Base-by-base conservation (phyloP, 1,139 yeast genomes). In the Yamadazyma triangularis region DNA sequence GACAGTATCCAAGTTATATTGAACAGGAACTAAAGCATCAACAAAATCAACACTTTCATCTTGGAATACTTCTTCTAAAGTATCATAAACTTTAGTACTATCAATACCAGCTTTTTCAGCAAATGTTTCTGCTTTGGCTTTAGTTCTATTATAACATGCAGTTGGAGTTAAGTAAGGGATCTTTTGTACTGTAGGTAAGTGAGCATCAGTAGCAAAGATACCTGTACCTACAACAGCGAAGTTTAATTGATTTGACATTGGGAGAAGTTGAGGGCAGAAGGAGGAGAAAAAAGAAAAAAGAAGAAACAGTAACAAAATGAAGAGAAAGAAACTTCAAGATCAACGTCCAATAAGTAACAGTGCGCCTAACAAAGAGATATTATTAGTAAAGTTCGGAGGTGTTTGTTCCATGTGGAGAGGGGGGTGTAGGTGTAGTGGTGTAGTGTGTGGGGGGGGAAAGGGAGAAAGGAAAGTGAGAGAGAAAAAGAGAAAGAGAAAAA, bases 221-320 rank as follows among this genome's bases (percentile, higher is more conserved):
- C 96, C 96, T 2, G 96, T 88, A 38, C 96, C 96, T 34, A 87
- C 77, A 33, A 87, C 63, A 33, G 93, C 96, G 32, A 86, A 72
- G 50, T 75, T 79, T 9, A 27, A 34, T 9, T 29, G 32, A 14
- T 18, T 18, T 7, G 9, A 6, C 20, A 12, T 22, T n/a, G n/a
- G n/a, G n/a, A n/a, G n/a, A n/a, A n/a, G n/a, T n/a, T n/a, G n/a
- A n/a, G n/a, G n/a, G n/a, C n/a, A n/a, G n/a, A n/a, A n/a, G n/a
- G n/a, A n/a, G n/a, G n/a, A n/a, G n/a, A n/a, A n/a, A n/a, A n/a
- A n/a, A n/a, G n/a, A n/a, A n/a, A n/a, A n/a, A n/a, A n/a, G n/a
- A n/a, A n/a, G n/a, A n/a, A n/a, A n/a, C n/a, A n/a, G n/a, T n/a
- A n/a, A n/a, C n/a, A n/a, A n/a, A n/a, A n/a, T n/a, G n/a, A n/a